Conservation (phyloP, 2,329 filamentous ascomycete genomes). For the Fusarium anthophilum region DNA sequence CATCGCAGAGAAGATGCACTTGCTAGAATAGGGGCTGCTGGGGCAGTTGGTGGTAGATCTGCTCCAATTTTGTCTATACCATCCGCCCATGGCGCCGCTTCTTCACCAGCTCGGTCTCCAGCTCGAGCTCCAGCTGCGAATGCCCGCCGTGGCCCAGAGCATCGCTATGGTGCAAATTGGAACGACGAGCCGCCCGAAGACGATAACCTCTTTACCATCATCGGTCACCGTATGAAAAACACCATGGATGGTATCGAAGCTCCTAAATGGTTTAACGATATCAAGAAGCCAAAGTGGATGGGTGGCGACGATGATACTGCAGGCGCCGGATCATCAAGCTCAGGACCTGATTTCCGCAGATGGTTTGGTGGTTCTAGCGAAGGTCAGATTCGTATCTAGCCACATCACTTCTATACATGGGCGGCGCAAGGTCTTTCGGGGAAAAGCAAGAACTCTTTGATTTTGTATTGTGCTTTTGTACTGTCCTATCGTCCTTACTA, state of each 20-base stretch:
- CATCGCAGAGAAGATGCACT: constrained; percentile 58
- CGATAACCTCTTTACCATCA: constrained; percentile 83
- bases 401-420: neutral
- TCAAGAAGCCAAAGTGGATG: constrained; percentile 87
- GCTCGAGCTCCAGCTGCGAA: constrained; percentile 46
- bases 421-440: constrained; percentile 12
- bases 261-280: constrained; percentile 82
- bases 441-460: constrained; percentile 15
- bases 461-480: constrained; percentile 23
- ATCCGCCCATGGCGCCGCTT: constrained; percentile 47
- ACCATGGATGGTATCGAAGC: constrained; percentile 86
- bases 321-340: constrained; percentile 36
- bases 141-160: constrained; percentile 43
- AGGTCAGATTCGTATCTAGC: constrained; percentile 44
- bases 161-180: constrained; percentile 43
- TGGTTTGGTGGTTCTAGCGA: constrained; percentile 63
- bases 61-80: constrained; percentile 62
- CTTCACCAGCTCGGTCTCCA: constrained; percentile 54
- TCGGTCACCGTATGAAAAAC: constrained; percentile 88
- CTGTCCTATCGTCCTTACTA: constrained; percentile 4
- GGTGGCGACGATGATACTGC: constrained; percentile 60
- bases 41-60: constrained; percentile 45
- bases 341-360: constrained; percentile 58
- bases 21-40: constrained; percentile 45
- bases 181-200: constrained; percentile 72